Evolutionary conservation across 371 early-diverging fungal species (phyloP), one percentile per base, ranked within the genome.

Genomic region (Actinomortierella wolfii): DNA sequence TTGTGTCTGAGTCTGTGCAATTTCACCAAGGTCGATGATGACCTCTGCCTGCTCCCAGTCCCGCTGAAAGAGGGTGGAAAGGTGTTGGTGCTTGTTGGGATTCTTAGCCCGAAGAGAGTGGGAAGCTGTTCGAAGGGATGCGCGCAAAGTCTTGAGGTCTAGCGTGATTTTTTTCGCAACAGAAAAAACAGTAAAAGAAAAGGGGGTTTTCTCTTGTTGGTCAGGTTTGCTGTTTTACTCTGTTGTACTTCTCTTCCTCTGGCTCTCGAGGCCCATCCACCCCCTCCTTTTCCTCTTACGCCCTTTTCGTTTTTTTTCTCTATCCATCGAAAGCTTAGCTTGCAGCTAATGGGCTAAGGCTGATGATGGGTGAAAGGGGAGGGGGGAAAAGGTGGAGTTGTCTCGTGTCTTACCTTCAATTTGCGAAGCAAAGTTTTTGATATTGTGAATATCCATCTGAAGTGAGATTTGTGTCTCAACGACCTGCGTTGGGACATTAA

Each of bases 21-120:
- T 75, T 59, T 77, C 75, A 1, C 73, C 66, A 17, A 77, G 58
- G 39, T 77, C 76, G 46, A 77, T 74, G 11, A 77, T 77, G 44
- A 77, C 78, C 29, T 66, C 68, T 9, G 78, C 78, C 46, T 77
- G 70, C 46, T 70, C 76, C 76, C 76, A 78, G 48, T 78, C 76
- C 14, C 60, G 59, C 23, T 76, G 67, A n/a, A 70, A 78, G 15
- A 71, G 49, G 59, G 49, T 56, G 6, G 66, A 71, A 20, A 67
- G 57, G 34, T 69, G 70, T 25, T 70, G 64, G 34, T 75, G 68
- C 13, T 67, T 61, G 51, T 67, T 76, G 29, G 60, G 59, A 53
- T 62, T 65, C n/a, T 56, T 64, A 2, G 59, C 66, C 51, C 60
- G 61, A 25, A 61, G 45, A 11, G 69, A 75, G 20, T 56, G 58